phyloP scores from a whole-genome alignment of 805 yeast species.

The Brettanomyces nanus region DNA sequence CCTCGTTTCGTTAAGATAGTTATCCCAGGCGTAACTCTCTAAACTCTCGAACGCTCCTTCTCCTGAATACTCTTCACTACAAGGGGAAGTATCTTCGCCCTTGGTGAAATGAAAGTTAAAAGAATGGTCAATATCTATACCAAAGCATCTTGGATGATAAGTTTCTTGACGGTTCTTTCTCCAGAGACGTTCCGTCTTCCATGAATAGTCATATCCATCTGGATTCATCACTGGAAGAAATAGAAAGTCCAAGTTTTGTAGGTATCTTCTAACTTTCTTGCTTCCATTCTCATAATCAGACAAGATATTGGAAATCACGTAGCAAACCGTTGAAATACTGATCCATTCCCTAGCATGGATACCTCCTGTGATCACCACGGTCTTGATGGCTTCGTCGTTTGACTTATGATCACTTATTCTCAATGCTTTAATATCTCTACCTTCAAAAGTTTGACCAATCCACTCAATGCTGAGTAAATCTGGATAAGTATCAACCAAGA shows the following conservation, averaged over 20 bases:
- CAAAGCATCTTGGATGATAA: slow-evolving; percentile 56
- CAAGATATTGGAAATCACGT: slow-evolving; percentile 40
- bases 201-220: slow-evolving; percentile 81
- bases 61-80: slow-evolving; percentile 81
- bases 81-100: slow-evolving; percentile 56
- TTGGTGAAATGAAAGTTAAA: slow-evolving; percentile 66
- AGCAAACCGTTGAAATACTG: slow-evolving; percentile 61
- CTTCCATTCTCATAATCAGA: slow-evolving; percentile 34
- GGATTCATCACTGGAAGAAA: slow-evolving; percentile 84
- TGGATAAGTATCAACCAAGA: slow-evolving; percentile 55
- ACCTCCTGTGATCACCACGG: slow-evolving; percentile 76
- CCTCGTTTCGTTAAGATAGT: slow-evolving; percentile 39
- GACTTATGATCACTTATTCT: slow-evolving; percentile 46
- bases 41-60: slow-evolving; percentile 59
- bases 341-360: slow-evolving; percentile 91
- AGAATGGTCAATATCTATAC: slow-evolving; percentile 83
- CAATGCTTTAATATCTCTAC: slow-evolving; percentile 59
- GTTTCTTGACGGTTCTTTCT: slow-evolving; percentile 80
- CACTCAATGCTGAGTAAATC: slow-evolving; percentile 52
- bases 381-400: slow-evolving; percentile 34
- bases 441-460: slow-evolving; percentile 72
- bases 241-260: slow-evolving; percentile 59
- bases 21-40: slow-evolving; percentile 45
- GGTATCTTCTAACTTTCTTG: slow-evolving; percentile 34
- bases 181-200: slow-evolving; percentile 81